Evolutionary conservation across 352 stramenopile genomes (phyloP).

Genomic region (Globisporangium cystogenes): DNA sequence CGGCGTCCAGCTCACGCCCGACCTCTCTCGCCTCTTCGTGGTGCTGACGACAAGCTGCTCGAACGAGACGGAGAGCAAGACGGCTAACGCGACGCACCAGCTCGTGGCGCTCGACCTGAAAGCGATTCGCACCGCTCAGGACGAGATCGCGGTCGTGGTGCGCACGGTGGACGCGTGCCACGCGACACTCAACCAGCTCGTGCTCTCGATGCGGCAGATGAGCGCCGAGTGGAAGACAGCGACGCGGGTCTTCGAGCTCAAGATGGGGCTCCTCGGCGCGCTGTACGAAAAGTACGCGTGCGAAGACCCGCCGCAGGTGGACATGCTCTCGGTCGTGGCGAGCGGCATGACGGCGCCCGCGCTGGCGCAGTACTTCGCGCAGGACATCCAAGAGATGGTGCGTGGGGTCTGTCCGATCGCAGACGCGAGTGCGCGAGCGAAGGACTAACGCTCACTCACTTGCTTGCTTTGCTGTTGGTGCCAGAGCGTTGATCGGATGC

Average conservation of each 20-base stretch:
- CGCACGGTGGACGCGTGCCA: conserved; percentile 21
- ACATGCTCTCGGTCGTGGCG: conserved; percentile 63
- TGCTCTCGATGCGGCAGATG: conserved; percentile 31
- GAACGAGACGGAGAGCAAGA: too few relatives aligned
- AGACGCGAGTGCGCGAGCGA: neutral
- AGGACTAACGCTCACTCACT: neutral
- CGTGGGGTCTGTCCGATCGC: too few relatives aligned
- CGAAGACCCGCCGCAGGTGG: conserved; percentile 52
- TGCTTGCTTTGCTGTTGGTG: neutral
- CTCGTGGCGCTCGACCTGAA: conserved; percentile 35
- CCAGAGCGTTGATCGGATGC: conserved; percentile 57
- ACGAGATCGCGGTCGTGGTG: conserved; percentile 28
- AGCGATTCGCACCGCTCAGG: conserved; percentile 18
- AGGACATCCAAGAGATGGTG: conserved; percentile 82
- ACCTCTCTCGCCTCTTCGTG: conserved; percentile 37
- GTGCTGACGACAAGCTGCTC: too few relatives aligned
- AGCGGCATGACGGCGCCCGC: conserved; percentile 56
- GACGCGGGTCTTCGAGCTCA: conserved; percentile 71
- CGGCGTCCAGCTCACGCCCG: conserved; percentile 21
- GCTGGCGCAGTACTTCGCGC: conserved; percentile 71
- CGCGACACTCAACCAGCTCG: conserved; percentile 23
- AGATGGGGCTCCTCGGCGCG: conserved; percentile 66
- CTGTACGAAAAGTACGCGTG: conserved; percentile 76
- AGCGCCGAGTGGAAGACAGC: conserved; percentile 68
- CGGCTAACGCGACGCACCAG: conserved; percentile 15